Conservation (phyloP, 164 flowering plant genomes). For the Chimonanthus salicifolius region DNA sequence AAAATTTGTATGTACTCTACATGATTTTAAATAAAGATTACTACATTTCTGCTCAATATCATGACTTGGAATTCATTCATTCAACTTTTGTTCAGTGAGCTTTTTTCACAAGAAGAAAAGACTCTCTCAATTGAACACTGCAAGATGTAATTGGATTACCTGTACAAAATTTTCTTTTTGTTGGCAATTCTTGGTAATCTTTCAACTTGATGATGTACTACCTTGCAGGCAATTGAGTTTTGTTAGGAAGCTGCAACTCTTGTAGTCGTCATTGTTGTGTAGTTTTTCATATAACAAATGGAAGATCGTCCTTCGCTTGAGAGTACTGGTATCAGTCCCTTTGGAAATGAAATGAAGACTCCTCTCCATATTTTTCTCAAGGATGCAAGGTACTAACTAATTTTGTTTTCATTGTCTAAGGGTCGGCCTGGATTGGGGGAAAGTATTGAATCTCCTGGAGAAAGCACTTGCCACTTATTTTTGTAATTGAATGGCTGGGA, state of each 20-base stretch:
- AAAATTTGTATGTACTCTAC: too few species aligned
- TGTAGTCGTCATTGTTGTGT: neutral
- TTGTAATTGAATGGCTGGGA: too few species aligned
- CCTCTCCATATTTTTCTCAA: conserved; percentile 33
- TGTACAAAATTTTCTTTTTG: too few species aligned
- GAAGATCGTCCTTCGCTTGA: conserved; percentile 16
- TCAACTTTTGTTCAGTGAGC: neutral
- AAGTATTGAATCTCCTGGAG: too few species aligned
- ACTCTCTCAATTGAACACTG: too few species aligned
- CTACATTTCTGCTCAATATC: neutral
- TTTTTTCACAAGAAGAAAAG: too few species aligned
- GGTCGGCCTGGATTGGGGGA: too few species aligned
- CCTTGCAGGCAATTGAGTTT: neutral
- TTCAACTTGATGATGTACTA: neutral
- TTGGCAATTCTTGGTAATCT: neutral
- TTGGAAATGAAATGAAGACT: conserved; percentile 13
- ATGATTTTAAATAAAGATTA: too few species aligned
- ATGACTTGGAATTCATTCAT: neutral
- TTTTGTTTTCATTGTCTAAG: neutral
- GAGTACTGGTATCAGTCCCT: conserved; percentile 16
- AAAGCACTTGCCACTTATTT: too few species aligned
- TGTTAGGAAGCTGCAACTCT: neutral
- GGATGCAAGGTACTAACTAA: conserved; percentile 35
- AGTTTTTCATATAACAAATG: neutral
- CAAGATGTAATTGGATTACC: too few species aligned